Base-by-base conservation (phyloP, 164 flowering plant species). In the Umbellularia californica region DNA sequence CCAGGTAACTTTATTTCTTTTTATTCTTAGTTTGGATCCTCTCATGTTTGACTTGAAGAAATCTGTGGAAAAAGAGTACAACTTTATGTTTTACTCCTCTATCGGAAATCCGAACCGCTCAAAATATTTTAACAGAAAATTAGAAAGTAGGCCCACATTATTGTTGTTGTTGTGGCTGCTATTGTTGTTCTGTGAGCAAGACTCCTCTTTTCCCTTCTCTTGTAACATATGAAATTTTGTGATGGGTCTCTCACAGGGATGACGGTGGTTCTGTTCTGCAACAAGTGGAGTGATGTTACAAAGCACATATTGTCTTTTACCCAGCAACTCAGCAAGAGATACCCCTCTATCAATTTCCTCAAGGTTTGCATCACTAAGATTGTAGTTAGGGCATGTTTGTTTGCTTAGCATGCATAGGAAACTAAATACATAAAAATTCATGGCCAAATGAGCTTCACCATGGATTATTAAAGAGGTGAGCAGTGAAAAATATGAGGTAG, bases 201-300 rank as follows among this genome's bases (percentile, higher is more conserved):
- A 30, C 35, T 30, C 35, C 35, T 30, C 35, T 30, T 30, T 30
- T 30, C 35, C 35, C 27, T 65, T 65, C 25, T 11, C 30, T 24
- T 65, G 35, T n/a, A 60, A 19, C 23, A 19, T 60, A 60, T 3
- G 7, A 19, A 17, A 19, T 25, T 24, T 24, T 2, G 24, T 7
- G 30, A 24, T 14, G 24, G 24, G 50, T 47, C 17, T 71, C 64
- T 71, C 64, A 72, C 82, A 92, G 94, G 91, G 24, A 85, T 83
- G 83, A 81, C 88, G 3, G 88, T 90, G 72, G 93, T 87, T 51
- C 84, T 89, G 1, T 90, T 88, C 77, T 87, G 90, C 79, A 79
- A 83, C 71, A 89, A 84, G 73, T 63, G 75, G 0, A 71, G 74
- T 13, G 81, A 87, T 27, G 33, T 28, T n/a, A 41, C 47, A 58